Conservation (phyloP, 2,329 filamentous ascomycete species). For the Venturia effusa region DNA sequence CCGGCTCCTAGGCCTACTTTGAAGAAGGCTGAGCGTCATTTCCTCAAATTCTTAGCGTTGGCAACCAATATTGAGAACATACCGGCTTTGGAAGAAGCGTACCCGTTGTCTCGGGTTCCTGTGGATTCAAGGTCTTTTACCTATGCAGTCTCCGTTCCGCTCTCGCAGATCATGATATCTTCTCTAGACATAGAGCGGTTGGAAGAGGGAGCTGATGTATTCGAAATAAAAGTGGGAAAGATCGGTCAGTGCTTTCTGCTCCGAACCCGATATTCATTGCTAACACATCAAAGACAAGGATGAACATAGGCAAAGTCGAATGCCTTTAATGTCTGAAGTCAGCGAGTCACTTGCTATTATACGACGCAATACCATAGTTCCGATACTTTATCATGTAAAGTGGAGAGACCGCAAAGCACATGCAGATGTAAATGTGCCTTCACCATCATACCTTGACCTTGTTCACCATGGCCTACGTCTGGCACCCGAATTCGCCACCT, state of each 20-base stretch:
- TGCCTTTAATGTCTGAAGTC: slow-evolving; percentile 30
- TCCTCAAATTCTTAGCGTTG: slow-evolving; percentile 56
- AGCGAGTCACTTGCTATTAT: slow-evolving; percentile 50
- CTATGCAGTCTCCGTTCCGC: slow-evolving; percentile 52
- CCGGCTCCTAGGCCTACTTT: slow-evolving; percentile 38
- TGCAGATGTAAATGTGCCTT: slow-evolving; percentile 3
- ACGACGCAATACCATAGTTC: slow-evolving; percentile 50
- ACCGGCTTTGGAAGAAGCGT: slow-evolving; percentile 52
- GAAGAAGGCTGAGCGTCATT: slow-evolving; percentile 58
- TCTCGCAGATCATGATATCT: slow-evolving; percentile 44
- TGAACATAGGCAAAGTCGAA: neutral
- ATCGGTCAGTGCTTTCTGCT: neutral
- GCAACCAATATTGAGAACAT: slow-evolving; percentile 44
- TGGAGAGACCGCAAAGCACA: slow-evolving; percentile 16
- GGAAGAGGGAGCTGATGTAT: slow-evolving; percentile 56
- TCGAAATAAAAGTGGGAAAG: slow-evolving; percentile 43
- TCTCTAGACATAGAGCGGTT: slow-evolving; percentile 52
- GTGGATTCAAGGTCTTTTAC: slow-evolving; percentile 54
- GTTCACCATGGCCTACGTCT: slow-evolving; percentile 50
- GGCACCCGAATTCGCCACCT: slow-evolving; percentile 47
- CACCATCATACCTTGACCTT: slow-evolving; percentile 42
- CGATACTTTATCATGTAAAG: slow-evolving; percentile 45
- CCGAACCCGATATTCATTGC: too few species aligned
- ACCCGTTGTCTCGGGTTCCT: slow-evolving; percentile 52
- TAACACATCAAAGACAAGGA: neutral